Base-by-base conservation (phyloP, 148 eudicot genomes). In the Rhododendron kiyosumense region DNA sequence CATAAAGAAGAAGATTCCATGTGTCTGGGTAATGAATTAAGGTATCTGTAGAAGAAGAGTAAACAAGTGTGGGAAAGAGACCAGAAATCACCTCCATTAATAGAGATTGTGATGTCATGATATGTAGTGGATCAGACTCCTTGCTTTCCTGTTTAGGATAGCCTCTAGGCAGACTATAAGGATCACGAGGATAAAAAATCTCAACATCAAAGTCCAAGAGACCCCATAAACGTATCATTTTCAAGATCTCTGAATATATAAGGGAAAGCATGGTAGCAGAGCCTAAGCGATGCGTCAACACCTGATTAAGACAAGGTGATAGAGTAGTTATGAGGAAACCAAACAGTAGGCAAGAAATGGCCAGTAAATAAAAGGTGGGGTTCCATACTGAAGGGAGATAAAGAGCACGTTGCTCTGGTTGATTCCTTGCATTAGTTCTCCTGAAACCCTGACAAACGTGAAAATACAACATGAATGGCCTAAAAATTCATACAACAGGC, bases 301-400 rank as follows among this genome's bases (percentile, higher is more conserved):
- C 97, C 98, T 96, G 91, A 26, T 71, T 67, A 81, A 76, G 83
- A 77, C 48, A 59, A 67, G 41, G 86, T 52, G 17, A 36, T 51
- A 18, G 54, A 24, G 51, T 20, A 49, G 36, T 59, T 63, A 36
- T 38, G 59, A 78, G 38, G 52, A 83, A 22, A 77, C 41, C 8
- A 85, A 59, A 86, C 30, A 32, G 36, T 36, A 28, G 24, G 73
- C 54, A 81, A 49, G 65, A 51, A 79, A 61, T 79, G 59, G 22
- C 12, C 28, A 48, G 79, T 45, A 18, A 30, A 34, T 14, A 45
- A 83, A 86, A 75, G 9, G 32, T 26, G n/a, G 51, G 69, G 43
- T 74, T 81, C 18, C 93, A 78, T 92, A 94, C 98, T 84, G 98
- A 96, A 86, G 95, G 95, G 91, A 96, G 98, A 89, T 96, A 96